Evolutionary conservation across 805 yeast species (phyloP).

Genomic region (Ogataea thermomethanolica): DNA sequence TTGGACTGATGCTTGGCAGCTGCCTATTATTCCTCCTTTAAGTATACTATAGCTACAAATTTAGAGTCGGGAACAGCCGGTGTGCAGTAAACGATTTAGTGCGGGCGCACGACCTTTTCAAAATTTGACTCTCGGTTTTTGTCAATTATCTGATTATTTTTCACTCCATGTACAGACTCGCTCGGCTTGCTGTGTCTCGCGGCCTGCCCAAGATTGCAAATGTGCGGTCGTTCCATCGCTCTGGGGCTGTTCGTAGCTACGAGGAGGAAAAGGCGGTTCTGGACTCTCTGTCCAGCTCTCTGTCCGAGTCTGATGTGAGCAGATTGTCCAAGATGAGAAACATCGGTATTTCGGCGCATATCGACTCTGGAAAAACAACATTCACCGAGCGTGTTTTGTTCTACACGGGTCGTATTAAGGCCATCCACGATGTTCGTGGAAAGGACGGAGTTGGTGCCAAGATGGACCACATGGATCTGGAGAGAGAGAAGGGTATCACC

Average conservation of each 20-base stretch:
- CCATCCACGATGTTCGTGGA: slow-evolving; percentile 95
- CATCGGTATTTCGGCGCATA: slow-evolving; percentile 97
- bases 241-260: slow-evolving; percentile 39
- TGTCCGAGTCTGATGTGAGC: slow-evolving; percentile 49
- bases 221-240: slow-evolving; percentile 33
- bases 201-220: slow-evolving; percentile 1
- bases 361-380: slow-evolving; percentile 97
- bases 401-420: slow-evolving; percentile 95
- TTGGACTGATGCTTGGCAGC: slow-evolving; percentile 3
- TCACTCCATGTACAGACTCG: slow-evolving; percentile 5
- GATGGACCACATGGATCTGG: slow-evolving; percentile 99
- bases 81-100: neutral
- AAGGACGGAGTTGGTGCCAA: slow-evolving; percentile 98
- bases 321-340: slow-evolving; percentile 70
- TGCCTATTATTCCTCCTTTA: slow-evolving; percentile 1
- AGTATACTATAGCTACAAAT: neutral
- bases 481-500: slow-evolving; percentile 97
- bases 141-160: neutral
- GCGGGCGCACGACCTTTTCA: neutral
- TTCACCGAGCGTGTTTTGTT: slow-evolving; percentile 95
- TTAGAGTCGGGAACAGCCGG: neutral
- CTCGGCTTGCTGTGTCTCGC: slow-evolving; percentile 7
- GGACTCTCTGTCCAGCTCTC: slow-evolving; percentile 49
- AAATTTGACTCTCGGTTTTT: neutral
- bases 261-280: slow-evolving; percentile 72